A percentile compares a stretch with the other conserved stretches of the same genome.
Evolutionary conservation across 768 basidiomycete genomes (phyloP).

Genomic region (Holtermanniella nyarrowii): DNA sequence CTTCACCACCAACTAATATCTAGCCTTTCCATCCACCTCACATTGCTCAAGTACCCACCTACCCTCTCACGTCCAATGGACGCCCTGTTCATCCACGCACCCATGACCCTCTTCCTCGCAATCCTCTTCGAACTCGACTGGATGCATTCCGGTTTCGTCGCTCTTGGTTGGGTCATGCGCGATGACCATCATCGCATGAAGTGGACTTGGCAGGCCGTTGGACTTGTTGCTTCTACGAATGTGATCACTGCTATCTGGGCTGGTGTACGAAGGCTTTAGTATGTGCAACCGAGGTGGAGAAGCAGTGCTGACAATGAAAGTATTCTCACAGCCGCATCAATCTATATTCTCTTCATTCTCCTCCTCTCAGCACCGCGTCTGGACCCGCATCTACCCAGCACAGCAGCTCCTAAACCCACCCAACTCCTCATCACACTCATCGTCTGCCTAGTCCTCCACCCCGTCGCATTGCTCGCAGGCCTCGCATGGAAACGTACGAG

Average conservation of each 20-base stretch:
- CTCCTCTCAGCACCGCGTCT: constrained; percentile 34
- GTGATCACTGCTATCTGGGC: constrained; percentile 38
- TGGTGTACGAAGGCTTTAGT: constrained; percentile 26
- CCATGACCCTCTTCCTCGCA: constrained; percentile 48
- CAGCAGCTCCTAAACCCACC: constrained; percentile 38
- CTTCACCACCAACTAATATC: not conserved
- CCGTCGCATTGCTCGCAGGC: constrained; percentile 38
- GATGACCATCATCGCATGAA: constrained; percentile 50
- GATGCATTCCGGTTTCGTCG: constrained; percentile 55
- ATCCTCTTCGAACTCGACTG: constrained; percentile 57
- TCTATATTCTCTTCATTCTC: constrained; percentile 33
- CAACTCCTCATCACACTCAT: constrained; percentile 39
- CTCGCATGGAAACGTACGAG: constrained; percentile 37
- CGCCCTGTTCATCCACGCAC: constrained; percentile 74
- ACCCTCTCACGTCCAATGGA: constrained; percentile 52
- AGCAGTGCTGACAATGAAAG: constrained; percentile 2
- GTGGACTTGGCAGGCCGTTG: constrained; percentile 65
- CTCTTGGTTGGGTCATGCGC: constrained; percentile 55
- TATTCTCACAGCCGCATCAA: constrained; percentile 15
- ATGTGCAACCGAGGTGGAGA: constrained; percentile 5
- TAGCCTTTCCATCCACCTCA: constrained; percentile 63
- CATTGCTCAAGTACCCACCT: constrained; percentile 57
- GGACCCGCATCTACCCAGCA: constrained; percentile 31
- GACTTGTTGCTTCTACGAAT: constrained; percentile 58
- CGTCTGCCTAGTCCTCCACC: constrained; percentile 40